These are phyloP conservation scores for Beauveria bassiana DNA, from an alignment of 2,329 filamentous ascomycete species.

Conservation along the genomic window DNA sequence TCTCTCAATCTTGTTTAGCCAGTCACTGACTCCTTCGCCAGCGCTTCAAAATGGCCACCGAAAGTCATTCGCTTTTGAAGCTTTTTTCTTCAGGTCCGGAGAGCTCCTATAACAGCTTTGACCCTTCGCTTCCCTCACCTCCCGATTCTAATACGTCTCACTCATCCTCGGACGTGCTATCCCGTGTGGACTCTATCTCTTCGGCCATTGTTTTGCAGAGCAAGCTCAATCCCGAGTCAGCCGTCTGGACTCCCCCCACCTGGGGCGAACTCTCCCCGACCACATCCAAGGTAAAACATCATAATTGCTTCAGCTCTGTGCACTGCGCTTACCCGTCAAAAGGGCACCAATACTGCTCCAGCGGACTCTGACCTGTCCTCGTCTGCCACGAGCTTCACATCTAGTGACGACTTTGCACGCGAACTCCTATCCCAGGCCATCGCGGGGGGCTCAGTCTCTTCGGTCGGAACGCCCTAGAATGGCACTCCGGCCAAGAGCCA, in stretches of 20 bases:
- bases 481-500: slow-evolving; percentile 9
- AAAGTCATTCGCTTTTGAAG: neutral
- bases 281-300: neutral
- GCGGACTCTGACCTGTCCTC: neutral
- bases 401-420: neutral
- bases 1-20: neutral
- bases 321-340: neutral
- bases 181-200: neutral
- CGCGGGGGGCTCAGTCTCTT: slow-evolving; percentile 4
- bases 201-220: neutral
- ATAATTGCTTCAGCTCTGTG: neutral
- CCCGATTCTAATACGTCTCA: neutral
- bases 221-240: slow-evolving; percentile 8
- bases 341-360: neutral
- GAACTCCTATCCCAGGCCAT: slow-evolving; percentile 5
- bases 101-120: neutral
- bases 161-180: neutral
- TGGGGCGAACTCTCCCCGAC: neutral
- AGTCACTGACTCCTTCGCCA: neutral
- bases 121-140: neutral
- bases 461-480: slow-evolving; percentile 14
- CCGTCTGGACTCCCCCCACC: slow-evolving; percentile 1
- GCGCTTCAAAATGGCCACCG: neutral
- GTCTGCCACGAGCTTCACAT: neutral
- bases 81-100: neutral